Base-by-base conservation (phyloP, 495 filamentous ascomycete genomes). In the Talaromyces adpressus region DNA sequence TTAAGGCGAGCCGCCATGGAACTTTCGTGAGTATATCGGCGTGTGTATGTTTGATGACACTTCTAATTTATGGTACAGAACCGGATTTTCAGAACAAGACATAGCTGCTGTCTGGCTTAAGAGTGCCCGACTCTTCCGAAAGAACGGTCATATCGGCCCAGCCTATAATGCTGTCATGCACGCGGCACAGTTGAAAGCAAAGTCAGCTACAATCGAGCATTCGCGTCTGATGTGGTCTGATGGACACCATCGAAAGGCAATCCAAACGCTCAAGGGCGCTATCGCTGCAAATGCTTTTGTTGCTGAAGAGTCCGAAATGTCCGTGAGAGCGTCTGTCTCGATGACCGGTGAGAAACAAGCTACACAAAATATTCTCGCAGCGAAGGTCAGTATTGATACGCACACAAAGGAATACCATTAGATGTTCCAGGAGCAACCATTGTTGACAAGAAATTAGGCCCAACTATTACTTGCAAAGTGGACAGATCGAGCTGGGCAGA, bases 121-220 rank as follows among this genome's bases (percentile, higher is more conserved):
- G 9, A 96, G 85, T 69, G 91, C 94, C 41, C 86, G 87, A 65
- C 81, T 99, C 45, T 92, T 92, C 25, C 84, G 95, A 59, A 97
- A 98, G 73, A 83, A 86, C 14, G 87, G 88, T 59, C 89, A 89
- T 47, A 88, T 86, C 59, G 86, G 91, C 57, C 90, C 91, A 64
- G 91, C 94, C 7, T 97, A 94, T 79, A 92, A 95, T 75, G 91
- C 93, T 22, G 91, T 97, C 62, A 81, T 97, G 23, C 91, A 95
- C 75, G 93, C 95, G 27, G 87, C 90, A 12, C 82, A 88, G 65
- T 83, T 97, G 27, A 91, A 91, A 25, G 91, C 94, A 67, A 82
- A 86, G 57, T 89, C 91, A 9, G 91, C 94, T 41, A 91, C 88
- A 36, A 91, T 97, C 64, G 95, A 99, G 70, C 92, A 99, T 73